These are phyloP conservation scores for Tinospora cordifolia DNA, from an alignment of 164 flowering plant species.

Conservation along the genomic window DNA sequence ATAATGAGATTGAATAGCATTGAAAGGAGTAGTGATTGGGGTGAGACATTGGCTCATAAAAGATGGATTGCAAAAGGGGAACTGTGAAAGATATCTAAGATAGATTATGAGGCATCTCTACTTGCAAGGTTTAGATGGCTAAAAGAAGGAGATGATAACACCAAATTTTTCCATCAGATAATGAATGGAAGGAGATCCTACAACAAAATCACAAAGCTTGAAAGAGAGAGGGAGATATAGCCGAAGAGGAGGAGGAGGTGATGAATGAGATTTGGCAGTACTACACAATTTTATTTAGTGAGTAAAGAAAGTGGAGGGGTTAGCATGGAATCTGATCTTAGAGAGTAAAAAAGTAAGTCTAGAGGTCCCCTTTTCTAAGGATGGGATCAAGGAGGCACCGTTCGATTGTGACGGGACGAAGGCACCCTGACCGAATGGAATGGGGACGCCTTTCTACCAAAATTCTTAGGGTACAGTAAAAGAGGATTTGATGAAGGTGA, in stretches of 20 bases:
- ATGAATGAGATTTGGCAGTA: background rate
- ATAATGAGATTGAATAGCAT: too few species aligned
- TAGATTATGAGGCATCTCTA: background rate
- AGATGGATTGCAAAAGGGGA: too few species aligned
- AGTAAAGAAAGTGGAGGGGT: too few species aligned
- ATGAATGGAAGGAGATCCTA: background rate
- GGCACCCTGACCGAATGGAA: background rate
- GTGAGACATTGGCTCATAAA: too few species aligned
- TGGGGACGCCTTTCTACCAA: background rate
- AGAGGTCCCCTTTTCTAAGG: background rate
- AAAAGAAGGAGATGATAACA: background rate
- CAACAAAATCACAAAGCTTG: background rate
- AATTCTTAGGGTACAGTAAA: background rate
- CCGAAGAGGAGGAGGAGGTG: too few species aligned
- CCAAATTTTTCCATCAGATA: background rate
- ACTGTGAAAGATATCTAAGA: too few species aligned
- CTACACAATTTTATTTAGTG: background rate
- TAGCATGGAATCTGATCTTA: background rate
- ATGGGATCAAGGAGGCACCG: background rate
- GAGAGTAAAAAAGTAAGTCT: background rate
- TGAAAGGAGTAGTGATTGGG: too few species aligned
- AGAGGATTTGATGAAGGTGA: background rate
- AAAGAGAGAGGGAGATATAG: background rate
- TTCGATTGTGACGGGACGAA: background rate
- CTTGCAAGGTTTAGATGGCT: background rate